phyloP scores from a whole-genome alignment of 306 rosid species.

The Trifolium dubium region DNA sequence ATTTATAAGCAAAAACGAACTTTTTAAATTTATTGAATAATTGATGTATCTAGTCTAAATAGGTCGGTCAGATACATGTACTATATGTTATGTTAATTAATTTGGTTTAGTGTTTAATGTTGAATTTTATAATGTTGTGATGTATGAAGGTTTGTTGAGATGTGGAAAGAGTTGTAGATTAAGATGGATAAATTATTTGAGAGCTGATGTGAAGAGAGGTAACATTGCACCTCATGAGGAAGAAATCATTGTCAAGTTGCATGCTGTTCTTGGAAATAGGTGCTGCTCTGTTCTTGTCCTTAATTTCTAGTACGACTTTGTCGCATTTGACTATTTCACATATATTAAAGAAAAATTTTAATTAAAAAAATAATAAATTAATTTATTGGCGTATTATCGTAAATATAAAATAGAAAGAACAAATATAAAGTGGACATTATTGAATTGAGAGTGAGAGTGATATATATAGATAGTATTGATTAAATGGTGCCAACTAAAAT shows the following conservation, averaged over 20 bases:
- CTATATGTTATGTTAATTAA: background rate
- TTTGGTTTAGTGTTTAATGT: no score
- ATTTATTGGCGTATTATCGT: background rate
- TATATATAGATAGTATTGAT: background rate
- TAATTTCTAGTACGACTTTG: background rate
- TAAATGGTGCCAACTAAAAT: background rate
- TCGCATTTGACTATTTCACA: background rate
- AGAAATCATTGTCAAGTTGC: conserved; percentile 79
- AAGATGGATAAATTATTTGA: conserved; percentile 49
- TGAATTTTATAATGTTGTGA: background rate
- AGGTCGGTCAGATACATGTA: no score
- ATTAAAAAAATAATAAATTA: background rate
- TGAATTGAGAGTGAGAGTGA: background rate
- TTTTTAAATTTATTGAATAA: no score
- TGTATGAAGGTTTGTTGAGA: conserved; percentile 61
- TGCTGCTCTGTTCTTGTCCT: background rate
- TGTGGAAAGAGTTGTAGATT: conserved; percentile 80
- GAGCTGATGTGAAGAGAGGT: conserved; percentile 87
- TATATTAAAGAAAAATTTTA: background rate
- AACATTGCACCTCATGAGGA: conserved; percentile 81
- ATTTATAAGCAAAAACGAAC: no score
- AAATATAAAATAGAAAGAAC: background rate
- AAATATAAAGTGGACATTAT: background rate
- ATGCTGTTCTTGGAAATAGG: conserved; percentile 76
- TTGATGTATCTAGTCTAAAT: no score